Evolutionary conservation across 1,284 basidiomycete genomes (phyloP).

Genomic region (Exobasidium rhododendri): DNA sequence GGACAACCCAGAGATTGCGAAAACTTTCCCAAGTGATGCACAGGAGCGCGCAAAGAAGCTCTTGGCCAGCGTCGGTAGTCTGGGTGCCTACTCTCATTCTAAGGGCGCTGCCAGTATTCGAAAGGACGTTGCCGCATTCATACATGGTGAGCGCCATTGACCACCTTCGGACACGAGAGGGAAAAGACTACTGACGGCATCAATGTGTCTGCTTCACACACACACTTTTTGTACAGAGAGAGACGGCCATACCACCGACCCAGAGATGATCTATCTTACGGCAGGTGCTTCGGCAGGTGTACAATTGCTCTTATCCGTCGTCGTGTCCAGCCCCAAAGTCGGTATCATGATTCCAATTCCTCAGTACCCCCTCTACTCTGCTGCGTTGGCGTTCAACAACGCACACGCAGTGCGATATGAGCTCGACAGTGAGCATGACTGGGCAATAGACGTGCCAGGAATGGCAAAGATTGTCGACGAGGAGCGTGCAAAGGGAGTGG

Average conservation of each 20-base stretch:
- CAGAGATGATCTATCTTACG: constrained; percentile 87
- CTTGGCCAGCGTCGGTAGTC: constrained; percentile 80
- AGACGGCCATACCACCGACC: constrained; percentile 67
- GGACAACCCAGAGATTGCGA: constrained; percentile 65
- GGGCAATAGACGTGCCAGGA: constrained; percentile 75
- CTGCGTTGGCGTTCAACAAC: constrained; percentile 78
- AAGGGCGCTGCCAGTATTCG: constrained; percentile 89
- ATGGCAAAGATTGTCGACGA: constrained; percentile 70
- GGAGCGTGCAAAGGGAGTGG: constrained; percentile 64
- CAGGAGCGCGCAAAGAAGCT: constrained; percentile 77
- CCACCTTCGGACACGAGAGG: not conserved
- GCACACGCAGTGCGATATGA: constrained; percentile 84
- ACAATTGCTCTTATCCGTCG: constrained; percentile 76
- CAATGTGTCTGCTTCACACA: not conserved
- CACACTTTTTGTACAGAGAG: constrained; percentile 19
- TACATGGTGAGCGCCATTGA: constrained; percentile 63
- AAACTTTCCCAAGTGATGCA: constrained; percentile 77
- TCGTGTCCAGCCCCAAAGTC: constrained; percentile 65
- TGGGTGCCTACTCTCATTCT: constrained; percentile 93
- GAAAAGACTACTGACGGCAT: not conserved
- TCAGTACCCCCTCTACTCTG: constrained; percentile 96
- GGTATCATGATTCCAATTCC: constrained; percentile 94
- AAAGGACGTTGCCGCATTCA: constrained; percentile 83
- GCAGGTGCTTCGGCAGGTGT: constrained; percentile 90
- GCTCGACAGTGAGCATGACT: constrained; percentile 75